Evolutionary conservation across 106 monocot genomes (phyloP), one percentile per base, ranked within the genome.

Genomic region (Vanilla planifolia): DNA sequence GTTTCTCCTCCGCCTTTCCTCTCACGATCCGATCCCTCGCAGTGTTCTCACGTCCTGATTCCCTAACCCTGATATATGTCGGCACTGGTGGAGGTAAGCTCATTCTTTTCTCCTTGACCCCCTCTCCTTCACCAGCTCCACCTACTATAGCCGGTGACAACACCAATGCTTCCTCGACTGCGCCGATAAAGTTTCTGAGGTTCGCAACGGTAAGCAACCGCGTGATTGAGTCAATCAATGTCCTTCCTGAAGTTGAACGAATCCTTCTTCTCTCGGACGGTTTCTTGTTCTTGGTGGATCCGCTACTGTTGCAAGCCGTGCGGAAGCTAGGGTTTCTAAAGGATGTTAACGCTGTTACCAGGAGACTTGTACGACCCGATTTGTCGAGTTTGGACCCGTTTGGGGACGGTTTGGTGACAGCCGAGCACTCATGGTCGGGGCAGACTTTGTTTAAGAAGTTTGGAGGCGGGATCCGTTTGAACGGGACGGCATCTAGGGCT

Each of bases 21-120:
- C 64, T 89, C 60, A 62, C 71, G 15, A 77, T 94, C 62, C 77
- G 79, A 6, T 80, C 85, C 16, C 60, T 89, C 45, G 36, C 80
- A 30, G 27, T 89, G 47, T 75, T 60, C 61, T 2, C 77, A 44
- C 24, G 65, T 0, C 62, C 69, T 43, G 60, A 61, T 4, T 75
- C 69, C 56, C 44, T 75, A 56, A 64, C 59, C 71, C 67, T 74
- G 19, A 59, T 88, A 55, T 79, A 77, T 68, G 40, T 82, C 59
- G 93, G 89, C 57, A 83, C 85, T 55, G 73, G 73, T 16, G 79
- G 77, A 28, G 93, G 93, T 25, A 80, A 78, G 57, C 43, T 95
- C 35, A 6, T 95, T 58, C 59, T 95, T 23, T 50, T 86, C 57
- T 75, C 89, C 42, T 30, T 72, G 21, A 47, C 60, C 17, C 57